Percentiles rank a stretch among this genome's conserved stretches.
phyloP scores from a whole-genome alignment of 73 alveolate genomes.

The Tetrahymena elliotti region DNA sequence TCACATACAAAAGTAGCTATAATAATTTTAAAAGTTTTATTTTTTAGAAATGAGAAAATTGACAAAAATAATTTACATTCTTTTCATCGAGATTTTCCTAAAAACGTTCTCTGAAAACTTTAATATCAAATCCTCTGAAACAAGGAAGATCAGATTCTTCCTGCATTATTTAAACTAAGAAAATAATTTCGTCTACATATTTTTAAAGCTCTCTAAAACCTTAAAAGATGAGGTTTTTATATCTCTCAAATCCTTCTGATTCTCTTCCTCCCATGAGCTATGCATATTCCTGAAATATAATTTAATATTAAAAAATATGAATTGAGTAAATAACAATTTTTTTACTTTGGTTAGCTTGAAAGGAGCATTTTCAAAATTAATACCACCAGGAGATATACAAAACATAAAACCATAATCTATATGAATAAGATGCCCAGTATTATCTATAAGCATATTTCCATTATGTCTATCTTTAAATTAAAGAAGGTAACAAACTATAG shows the following conservation, averaged over 20 bases:
- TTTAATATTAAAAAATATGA: not conserved
- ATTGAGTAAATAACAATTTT: not conserved
- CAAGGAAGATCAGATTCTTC: conserved; percentile 33
- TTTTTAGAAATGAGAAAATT: too few species aligned
- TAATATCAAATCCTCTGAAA: conserved; percentile 22
- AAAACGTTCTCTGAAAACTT: conserved; percentile 29
- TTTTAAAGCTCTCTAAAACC: conserved; percentile 21
- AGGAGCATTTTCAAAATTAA: conserved; percentile 91
- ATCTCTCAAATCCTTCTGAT: conserved; percentile 27
- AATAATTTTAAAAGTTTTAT: not conserved
- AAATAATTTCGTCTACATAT: conserved; percentile 10
- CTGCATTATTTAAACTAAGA: conserved; percentile 22
- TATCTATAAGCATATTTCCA: conserved; percentile 94
- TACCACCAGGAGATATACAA: conserved; percentile 90
- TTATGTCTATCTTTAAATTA: conserved; percentile 96
- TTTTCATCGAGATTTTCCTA: not conserved
- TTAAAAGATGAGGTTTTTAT: conserved; percentile 4
- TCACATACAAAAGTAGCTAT: conserved; percentile 21
- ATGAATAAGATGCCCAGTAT: conserved; percentile 93
- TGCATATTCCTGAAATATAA: conserved; percentile 3
- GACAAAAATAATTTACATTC: not conserved
- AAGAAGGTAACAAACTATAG: conserved; percentile 82
- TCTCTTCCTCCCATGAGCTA: conserved; percentile 25
- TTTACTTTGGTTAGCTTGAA: conserved; percentile 88
- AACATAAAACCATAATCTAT: conserved; percentile 97